A percentile compares a stretch with the other conserved stretches of the same genome.
These are phyloP conservation scores for Pulveroboletus sp. DNA, from an alignment of 1,284 basidiomycete species.

Conservation along the genomic window DNA sequence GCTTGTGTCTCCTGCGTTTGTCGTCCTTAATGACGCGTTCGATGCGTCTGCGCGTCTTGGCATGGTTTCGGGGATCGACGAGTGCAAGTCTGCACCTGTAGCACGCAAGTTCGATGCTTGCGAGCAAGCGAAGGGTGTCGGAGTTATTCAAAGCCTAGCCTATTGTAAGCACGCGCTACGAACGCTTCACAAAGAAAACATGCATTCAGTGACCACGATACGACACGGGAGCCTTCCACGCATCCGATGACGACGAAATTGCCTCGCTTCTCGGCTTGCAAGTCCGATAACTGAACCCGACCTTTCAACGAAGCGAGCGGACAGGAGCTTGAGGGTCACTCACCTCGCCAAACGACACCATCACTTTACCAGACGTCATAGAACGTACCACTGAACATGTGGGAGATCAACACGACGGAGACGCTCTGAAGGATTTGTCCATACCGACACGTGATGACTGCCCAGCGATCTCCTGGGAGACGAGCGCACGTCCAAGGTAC, in stretches of 20 bases:
- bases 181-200: constrained; percentile 21
- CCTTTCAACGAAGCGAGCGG: constrained; percentile 4
- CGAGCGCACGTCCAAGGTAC: constrained; percentile 73
- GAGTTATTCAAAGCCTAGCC: constrained; percentile 73
- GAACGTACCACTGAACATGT: constrained; percentile 61
- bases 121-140: constrained; percentile 74
- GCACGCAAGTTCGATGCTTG: constrained; percentile 79
- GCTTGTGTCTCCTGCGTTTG: constrained; percentile 70
- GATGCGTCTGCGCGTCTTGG: constrained; percentile 65
- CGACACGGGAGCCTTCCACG: constrained; percentile 66
- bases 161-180: constrained; percentile 5
- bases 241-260: constrained; percentile 81
- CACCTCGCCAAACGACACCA: constrained; percentile 73
- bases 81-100: constrained; percentile 69
- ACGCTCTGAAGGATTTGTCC: constrained; percentile 30
- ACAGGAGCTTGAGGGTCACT: constrained; percentile 46
- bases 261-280: constrained; percentile 80
- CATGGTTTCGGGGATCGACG: constrained; percentile 61
- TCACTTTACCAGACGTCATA: constrained; percentile 61
- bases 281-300: constrained; percentile 54
- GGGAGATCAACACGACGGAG: constrained; percentile 17
- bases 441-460: constrained; percentile 75
- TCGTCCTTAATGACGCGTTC: constrained; percentile 79
- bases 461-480: constrained; percentile 68
- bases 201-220: constrained; percentile 85